Base-by-base conservation (phyloP, 208 protist genomes). In the Crithidia fasciculata region DNA sequence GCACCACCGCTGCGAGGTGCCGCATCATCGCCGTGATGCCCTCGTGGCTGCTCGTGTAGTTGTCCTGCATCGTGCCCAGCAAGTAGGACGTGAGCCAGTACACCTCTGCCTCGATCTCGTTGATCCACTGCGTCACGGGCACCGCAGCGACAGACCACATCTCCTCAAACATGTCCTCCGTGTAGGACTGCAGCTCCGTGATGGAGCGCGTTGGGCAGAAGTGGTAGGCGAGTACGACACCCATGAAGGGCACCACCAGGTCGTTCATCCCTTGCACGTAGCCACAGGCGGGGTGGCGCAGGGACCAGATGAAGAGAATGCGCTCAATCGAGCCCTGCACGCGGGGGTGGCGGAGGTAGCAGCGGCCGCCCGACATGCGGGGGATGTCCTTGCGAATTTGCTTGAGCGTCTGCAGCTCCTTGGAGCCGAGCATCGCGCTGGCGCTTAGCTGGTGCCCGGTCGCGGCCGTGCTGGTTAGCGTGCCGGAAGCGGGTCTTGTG, bases 231-330 rank as follows among this genome's bases (percentile, higher is more conserved):
- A 96, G 58, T 43, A 96, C 94, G 6, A 96, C 94, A 49, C 79
- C 86, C 69, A 98, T 85, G 71, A 98, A 98, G 0, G 96, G 96
- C 45, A 90, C 87, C 0, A 96, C 78, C 41, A 98, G 64, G 79
- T 98, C 96, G 63, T 98, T 98, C 76, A 98, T 96, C 19, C 96
- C 96, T 84, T 98, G 95, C 58, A 98, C 96, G 74, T 98, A 98
- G 19, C 95, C 96, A 61, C 84, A 95, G 2, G 95, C 97, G 5
- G 97, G 95, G 84, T 98, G 95, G 43, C 94, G 90, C 28, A 98
- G 64, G 2, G 92, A 83, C 95, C 95, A 98, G 45, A 97, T 89
- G 64, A 95, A 98, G n/a, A 98, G 80, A 28, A 97, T 86, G 4
- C 93, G 84, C 82, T 97, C 90, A 36, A 98, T 81, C 57, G 84